Base-by-base conservation (phyloP, 371 early-diverging fungal species). In the Mucor racemosus region DNA sequence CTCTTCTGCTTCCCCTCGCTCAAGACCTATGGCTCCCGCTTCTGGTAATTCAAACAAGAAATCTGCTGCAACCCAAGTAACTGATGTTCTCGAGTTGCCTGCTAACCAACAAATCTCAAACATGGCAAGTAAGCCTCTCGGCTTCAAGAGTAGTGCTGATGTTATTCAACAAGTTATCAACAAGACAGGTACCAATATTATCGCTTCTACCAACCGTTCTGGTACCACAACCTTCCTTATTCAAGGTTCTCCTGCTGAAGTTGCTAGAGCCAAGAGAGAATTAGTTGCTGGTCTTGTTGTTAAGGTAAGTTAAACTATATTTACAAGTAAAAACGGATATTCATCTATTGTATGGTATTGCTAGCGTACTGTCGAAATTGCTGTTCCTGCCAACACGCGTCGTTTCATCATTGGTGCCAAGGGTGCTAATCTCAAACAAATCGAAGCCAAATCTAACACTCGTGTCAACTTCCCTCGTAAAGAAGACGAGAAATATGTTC, bases 341-440 rank as follows among this genome's bases (percentile, higher is more conserved):
- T 50, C 0, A 50, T 9, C 10, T 21, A 19, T 7, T 21, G 26
- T 19, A 21, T 50, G 17, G 5, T 10, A 54, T 46, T 21, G 62
- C 31, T 76, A 86, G 68, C 74, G 86, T 65, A 77, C 82, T 31
- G 73, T 95, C 17, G 82, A 85, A 19, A 67, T 81, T 59, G 60
- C 70, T n/a, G 90, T 97, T 13, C 99, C 99, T 33, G 83, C 87
- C 36, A 84, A 87, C 50, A 92, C 89, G 17, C 91, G 95, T 64
- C 89, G 93, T 19, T 91, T 89, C 77, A 84, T 98, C 35, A 82
- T 96, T 40, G 99, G 99, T 63, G 74, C 90, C 46, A 92, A 91
- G 68, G 97, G 97, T 40, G 77, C 86, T 53, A 94, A 88, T 31
- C 79, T 97, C 60, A 83, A 89, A 73, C 80, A 80, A 44, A 90